A percentile compares a stretch with the other conserved stretches of the same genome.
Evolutionary conservation across 805 yeast species (phyloP).

Genomic region (Torulaspora indica): DNA sequence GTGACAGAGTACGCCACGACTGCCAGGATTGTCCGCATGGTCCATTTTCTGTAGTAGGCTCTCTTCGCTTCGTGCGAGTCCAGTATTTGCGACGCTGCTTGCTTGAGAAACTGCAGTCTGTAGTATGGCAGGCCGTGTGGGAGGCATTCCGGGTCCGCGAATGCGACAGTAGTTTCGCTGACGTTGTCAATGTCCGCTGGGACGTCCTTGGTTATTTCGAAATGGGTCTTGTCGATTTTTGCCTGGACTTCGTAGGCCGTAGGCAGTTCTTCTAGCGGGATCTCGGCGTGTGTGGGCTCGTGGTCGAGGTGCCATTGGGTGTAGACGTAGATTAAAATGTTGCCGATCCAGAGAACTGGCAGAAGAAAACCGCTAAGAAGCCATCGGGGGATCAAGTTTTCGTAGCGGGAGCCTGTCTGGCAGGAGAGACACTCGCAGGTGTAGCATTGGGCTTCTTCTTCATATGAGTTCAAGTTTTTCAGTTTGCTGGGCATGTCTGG

Average conservation of each 20-base stretch:
- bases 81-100: constrained; percentile 16
- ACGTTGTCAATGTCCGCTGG: constrained; percentile 9
- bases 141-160: background rate
- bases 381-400: constrained; percentile 10
- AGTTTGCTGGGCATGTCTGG: background rate
- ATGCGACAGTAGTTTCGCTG: constrained; percentile 5
- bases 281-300: constrained; percentile 21
- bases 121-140: background rate
- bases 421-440: constrained; percentile 30
- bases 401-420: constrained; percentile 3
- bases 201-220: constrained; percentile 4
- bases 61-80: constrained; percentile 18
- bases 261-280: constrained; percentile 29
- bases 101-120: constrained; percentile 10
- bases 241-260: constrained; percentile 25
- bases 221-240: constrained; percentile 6
- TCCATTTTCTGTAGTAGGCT: constrained; percentile 18
- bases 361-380: constrained; percentile 26
- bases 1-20: constrained; percentile 1
- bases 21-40: constrained; percentile 5
- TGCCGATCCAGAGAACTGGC: constrained; percentile 24
- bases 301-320: constrained; percentile 22
- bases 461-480: constrained; percentile 17
- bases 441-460: constrained; percentile 12
- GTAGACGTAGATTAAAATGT: constrained; percentile 19